phyloP scores from a whole-genome alignment of 2,329 filamentous ascomycete genomes.

The Aspergillus sp. region DNA sequence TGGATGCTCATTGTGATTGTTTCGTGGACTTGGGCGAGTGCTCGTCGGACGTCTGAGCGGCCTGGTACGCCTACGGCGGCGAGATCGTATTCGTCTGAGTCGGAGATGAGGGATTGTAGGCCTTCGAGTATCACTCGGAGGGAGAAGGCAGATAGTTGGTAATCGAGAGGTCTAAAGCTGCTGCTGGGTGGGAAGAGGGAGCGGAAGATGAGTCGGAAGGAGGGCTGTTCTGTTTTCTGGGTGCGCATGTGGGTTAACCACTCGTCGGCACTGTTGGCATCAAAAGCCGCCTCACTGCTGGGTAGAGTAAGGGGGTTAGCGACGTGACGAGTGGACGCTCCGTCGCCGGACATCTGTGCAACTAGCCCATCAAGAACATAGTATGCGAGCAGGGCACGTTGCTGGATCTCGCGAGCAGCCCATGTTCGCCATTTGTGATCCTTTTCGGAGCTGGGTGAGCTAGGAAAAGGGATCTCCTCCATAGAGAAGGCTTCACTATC shows the following conservation, averaged over 20 bases:
- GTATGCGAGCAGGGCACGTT: slow-evolving; percentile 45
- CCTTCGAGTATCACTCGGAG: slow-evolving; percentile 47
- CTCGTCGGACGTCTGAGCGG: slow-evolving; percentile 39
- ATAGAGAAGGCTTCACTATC: slow-evolving; percentile 35
- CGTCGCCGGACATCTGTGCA: slow-evolving; percentile 45
- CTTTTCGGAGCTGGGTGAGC: slow-evolving; percentile 36
- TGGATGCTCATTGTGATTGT: slow-evolving; percentile 39
- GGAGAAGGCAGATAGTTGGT: slow-evolving; percentile 41
- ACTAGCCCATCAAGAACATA: slow-evolving; percentile 48
- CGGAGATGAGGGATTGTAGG: slow-evolving; percentile 44
- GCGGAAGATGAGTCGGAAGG: slow-evolving; percentile 43
- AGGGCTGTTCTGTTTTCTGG: slow-evolving; percentile 31
- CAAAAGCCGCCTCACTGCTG: slow-evolving; percentile 42
- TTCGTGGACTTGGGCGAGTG: slow-evolving; percentile 41
- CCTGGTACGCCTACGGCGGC: slow-evolving; percentile 41
- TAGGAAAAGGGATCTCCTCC: slow-evolving; percentile 34
- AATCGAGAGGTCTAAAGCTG: slow-evolving; percentile 29
- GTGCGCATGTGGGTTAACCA: slow-evolving; percentile 41
- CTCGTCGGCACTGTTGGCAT: slow-evolving; percentile 41
- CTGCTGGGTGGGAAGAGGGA: slow-evolving; percentile 39
- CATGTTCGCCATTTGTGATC: slow-evolving; percentile 44
- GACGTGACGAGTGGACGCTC: slow-evolving; percentile 44
- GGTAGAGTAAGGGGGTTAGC: slow-evolving; percentile 43
- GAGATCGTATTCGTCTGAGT: slow-evolving; percentile 38
- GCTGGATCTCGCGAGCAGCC: slow-evolving; percentile 46